These are phyloP conservation scores for Ehretia macrophylla DNA, from an alignment of 257 asterid genomes.

Conservation along the genomic window DNA sequence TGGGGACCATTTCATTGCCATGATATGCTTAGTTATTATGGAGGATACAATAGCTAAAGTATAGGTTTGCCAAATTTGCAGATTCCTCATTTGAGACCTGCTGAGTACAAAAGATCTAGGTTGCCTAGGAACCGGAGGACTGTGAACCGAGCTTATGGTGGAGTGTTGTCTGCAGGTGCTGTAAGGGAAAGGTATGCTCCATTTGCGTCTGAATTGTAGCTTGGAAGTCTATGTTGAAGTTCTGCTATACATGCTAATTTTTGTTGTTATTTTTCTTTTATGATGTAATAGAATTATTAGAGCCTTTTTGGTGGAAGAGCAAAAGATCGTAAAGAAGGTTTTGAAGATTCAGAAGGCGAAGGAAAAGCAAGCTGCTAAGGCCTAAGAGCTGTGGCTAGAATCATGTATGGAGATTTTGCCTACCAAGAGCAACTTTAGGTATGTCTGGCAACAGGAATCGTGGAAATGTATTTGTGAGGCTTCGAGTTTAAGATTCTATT, in stretches of 20 bases:
- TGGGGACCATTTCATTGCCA: not conserved
- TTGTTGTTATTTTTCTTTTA: not conserved
- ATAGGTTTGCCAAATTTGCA: constrained; percentile 6
- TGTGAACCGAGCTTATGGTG: constrained; percentile 77
- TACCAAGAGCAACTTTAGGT: constrained; percentile 16
- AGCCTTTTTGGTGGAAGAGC: constrained; percentile 76
- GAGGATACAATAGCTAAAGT: not conserved
- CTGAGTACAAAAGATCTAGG: constrained; percentile 75
- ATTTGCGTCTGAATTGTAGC: no score
- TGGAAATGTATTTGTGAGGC: constrained; percentile 25
- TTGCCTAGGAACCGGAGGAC: constrained; percentile 66
- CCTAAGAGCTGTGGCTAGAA: constrained; percentile 31
- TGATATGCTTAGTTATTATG: not conserved
- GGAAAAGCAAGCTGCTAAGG: constrained; percentile 60
- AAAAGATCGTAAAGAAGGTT: constrained; percentile 79
- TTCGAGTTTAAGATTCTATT: constrained; percentile 6
- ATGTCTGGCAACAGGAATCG: no score
- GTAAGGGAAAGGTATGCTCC: constrained; percentile 61
- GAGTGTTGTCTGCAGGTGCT: constrained; percentile 69
- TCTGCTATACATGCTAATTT: not conserved
- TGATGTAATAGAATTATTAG: constrained; percentile 48
- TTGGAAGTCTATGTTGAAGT: not conserved
- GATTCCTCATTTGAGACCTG: constrained; percentile 86
- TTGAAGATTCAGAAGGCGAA: constrained; percentile 78
- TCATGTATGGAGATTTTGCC: constrained; percentile 6